A percentile compares a stretch with the other conserved stretches of the same genome.
Evolutionary conservation across 768 basidiomycete species (phyloP).

Genomic region (Mycena belliarum): DNA sequence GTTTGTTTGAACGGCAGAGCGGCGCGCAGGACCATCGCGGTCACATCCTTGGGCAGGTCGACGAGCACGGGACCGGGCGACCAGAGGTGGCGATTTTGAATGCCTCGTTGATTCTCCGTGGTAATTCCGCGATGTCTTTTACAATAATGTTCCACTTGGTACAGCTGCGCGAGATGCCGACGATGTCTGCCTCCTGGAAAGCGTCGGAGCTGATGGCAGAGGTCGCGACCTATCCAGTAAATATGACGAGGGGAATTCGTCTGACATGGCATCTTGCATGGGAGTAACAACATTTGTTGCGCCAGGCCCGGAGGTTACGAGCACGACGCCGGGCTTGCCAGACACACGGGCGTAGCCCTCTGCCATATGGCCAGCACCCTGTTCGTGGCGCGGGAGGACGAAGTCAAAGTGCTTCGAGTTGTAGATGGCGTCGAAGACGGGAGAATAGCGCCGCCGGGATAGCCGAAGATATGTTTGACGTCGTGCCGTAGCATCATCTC

Average conservation of each 20-base stretch:
- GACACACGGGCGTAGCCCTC: slow-evolving; percentile 98
- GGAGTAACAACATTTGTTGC: slow-evolving; percentile 98
- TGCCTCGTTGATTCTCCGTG: slow-evolving; percentile 95
- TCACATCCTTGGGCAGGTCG: slow-evolving; percentile 98
- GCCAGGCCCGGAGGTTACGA: slow-evolving; percentile 97
- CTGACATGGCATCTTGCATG: slow-evolving; percentile 95
- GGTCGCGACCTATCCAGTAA: slow-evolving; percentile 97
- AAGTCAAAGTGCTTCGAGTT: slow-evolving; percentile 95
- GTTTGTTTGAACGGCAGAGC: slow-evolving; percentile 86
- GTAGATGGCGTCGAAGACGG: slow-evolving; percentile 99
- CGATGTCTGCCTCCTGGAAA: slow-evolving; percentile 97
- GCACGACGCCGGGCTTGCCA: slow-evolving; percentile 95
- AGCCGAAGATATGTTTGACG: slow-evolving; percentile 97
- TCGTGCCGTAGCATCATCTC: slow-evolving; percentile 99
- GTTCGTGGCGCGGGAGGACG: slow-evolving; percentile 93
- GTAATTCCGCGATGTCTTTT: slow-evolving; percentile 93
- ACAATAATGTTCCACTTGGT: slow-evolving; percentile 99
- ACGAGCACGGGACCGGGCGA: slow-evolving; percentile 95
- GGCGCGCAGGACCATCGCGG: slow-evolving; percentile 84
- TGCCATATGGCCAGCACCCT: slow-evolving; percentile 99
- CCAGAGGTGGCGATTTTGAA: slow-evolving; percentile 99
- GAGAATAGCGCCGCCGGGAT: slow-evolving; percentile 96
- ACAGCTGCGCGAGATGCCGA: slow-evolving; percentile 95
- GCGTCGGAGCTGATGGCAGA: slow-evolving; percentile 99
- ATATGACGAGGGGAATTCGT: slow-evolving; percentile 92